Conservation (phyloP, 2,329 filamentous ascomycete genomes). For the Anisogramma anomala region DNA sequence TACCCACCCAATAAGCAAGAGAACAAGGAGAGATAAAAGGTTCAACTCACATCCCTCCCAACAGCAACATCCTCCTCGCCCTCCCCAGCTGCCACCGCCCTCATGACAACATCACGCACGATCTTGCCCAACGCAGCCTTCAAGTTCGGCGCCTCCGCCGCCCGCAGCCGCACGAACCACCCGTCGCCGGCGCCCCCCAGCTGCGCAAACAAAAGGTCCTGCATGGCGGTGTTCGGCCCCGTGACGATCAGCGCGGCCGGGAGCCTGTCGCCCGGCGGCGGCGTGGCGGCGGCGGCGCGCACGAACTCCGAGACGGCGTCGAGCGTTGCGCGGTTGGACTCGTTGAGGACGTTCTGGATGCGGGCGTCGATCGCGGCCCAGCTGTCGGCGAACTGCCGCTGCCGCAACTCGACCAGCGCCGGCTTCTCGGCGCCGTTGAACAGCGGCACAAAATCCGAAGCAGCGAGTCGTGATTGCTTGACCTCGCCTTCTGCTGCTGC, state of each 20-base stretch:
- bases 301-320: conserved; percentile 48
- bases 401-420: conserved; percentile 39
- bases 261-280: conserved; percentile 33
- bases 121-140: conserved; percentile 63
- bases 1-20: background rate
- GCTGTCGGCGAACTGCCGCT: conserved; percentile 46
- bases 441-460: conserved; percentile 38
- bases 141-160: conserved; percentile 60
- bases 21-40: background rate
- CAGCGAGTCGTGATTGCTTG: conserved; percentile 5
- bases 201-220: conserved; percentile 62
- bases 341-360: conserved; percentile 50
- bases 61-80: conserved; percentile 41
- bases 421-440: conserved; percentile 42
- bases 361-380: conserved; percentile 55
- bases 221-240: conserved; percentile 66
- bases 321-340: conserved; percentile 50
- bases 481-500: conserved; percentile 12
- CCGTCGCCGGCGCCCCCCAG: conserved; percentile 39
- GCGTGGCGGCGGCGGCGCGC: conserved; percentile 23
- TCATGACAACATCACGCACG: conserved; percentile 53
- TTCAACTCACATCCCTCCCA: conserved; percentile 35
- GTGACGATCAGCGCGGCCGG: conserved; percentile 64
- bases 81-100: conserved; percentile 34
- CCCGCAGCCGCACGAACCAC: conserved; percentile 55